phyloP scores from a whole-genome alignment of 768 basidiomycete genomes.

The Tricholoma saponaceum region DNA sequence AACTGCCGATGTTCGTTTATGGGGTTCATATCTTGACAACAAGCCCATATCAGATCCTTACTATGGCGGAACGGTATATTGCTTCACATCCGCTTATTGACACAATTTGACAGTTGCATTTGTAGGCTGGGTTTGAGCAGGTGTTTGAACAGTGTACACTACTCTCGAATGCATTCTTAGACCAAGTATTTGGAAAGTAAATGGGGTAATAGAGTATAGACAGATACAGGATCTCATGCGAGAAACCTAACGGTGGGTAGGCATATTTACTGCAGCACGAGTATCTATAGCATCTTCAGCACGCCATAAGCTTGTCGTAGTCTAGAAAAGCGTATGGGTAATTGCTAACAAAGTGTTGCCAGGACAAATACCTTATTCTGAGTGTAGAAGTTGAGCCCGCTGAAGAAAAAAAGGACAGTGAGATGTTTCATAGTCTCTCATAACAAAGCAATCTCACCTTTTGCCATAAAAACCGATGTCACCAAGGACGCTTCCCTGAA shows the following conservation, averaged over 20 bases:
- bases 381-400: constrained; percentile 94
- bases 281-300: constrained; percentile 78
- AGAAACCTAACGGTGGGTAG: constrained; percentile 61
- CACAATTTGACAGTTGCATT: not conserved
- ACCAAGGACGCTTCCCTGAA: constrained; percentile 69
- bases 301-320: constrained; percentile 90
- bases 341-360: not conserved
- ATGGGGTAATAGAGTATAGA: not conserved
- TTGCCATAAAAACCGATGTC: constrained; percentile 92
- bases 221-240: constrained; percentile 12
- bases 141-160: constrained; percentile 74
- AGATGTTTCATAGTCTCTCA: not conserved
- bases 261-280: constrained; percentile 84
- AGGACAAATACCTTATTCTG: constrained; percentile 69
- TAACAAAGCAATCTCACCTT: constrained; percentile 38
- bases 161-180: constrained; percentile 78
- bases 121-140: constrained; percentile 66
- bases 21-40: constrained; percentile 73
- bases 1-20: constrained; percentile 68
- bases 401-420: constrained; percentile 19
- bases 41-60: constrained; percentile 83
- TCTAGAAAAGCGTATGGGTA: constrained; percentile 40
- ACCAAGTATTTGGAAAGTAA: constrained; percentile 44
- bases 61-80: constrained; percentile 64
- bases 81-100: not conserved